Evolutionary conservation across 148 eudicot genomes (phyloP).

Genomic region (Vaccinium macrocarpon): DNA sequence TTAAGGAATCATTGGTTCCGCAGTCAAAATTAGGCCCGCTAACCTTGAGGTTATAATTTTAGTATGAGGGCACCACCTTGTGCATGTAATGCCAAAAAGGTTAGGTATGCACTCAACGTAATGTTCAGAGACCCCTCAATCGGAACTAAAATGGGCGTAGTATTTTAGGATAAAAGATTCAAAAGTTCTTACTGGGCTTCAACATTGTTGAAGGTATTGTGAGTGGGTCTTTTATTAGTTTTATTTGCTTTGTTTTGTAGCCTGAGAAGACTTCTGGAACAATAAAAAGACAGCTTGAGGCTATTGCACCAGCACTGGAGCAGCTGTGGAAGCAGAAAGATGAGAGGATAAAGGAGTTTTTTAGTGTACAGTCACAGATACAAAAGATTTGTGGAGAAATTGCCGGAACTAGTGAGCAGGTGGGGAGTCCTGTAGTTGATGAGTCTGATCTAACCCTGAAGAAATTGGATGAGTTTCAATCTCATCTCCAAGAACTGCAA

Average conservation of each 20-base stretch:
- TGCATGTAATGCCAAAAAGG: not conserved
- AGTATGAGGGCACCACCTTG: not conserved
- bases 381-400: conserved; percentile 86
- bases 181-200: not conserved
- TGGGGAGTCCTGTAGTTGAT: conserved; percentile 59
- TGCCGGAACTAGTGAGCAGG: conserved; percentile 61
- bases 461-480: conserved; percentile 83
- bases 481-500: conserved; percentile 94
- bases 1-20: not conserved
- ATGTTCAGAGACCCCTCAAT: not conserved
- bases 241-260: conserved; percentile 40
- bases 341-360: conserved; percentile 72
- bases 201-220: not conserved
- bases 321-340: conserved; percentile 81
- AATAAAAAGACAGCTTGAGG: conserved; percentile 89
- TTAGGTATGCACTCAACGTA: not conserved
- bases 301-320: conserved; percentile 85
- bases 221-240: not conserved
- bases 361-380: conserved; percentile 83
- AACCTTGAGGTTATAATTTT: not conserved
- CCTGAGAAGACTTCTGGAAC: conserved; percentile 92
- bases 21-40: not conserved
- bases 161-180: not conserved
- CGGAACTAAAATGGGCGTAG: not conserved
- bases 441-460: conserved; percentile 79